Base-by-base conservation (phyloP, 2,329 filamentous ascomycete genomes). In the Trichoderma sp. region DNA sequence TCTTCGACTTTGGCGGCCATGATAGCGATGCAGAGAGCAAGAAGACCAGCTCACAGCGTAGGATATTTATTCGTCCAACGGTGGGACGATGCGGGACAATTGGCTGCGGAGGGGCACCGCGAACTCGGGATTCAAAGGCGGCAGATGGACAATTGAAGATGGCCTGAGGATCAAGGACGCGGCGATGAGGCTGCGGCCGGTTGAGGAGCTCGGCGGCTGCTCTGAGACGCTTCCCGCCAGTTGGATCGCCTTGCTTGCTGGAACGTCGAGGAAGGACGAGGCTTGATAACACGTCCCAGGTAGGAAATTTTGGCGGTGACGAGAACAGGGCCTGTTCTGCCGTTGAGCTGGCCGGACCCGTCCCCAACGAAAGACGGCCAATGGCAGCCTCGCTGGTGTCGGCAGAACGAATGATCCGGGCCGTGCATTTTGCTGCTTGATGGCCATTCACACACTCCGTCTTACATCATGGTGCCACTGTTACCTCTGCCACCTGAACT, bases 1-100 rank as follows among this genome's bases (percentile, higher is more conserved):
- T 72, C 70, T 39, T 75, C 73, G 61, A 68, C 45, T 29, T 70
- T 72, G 64, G 75, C 70, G 68, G 76, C 68, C 73, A 75, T 77
- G 67, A 66, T 70, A 27, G 39, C 35, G 52, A 45, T 57, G 27
- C 29, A 27, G 13, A 37, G 59, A 8, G 25, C 19, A 32, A 45
- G 19, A 57, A 45, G 37, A 25, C 17, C 22, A 53, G 45, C 25
- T 63, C 45, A 50, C 59, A n/a, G 34, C 37, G 27, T 45, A 27
- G 4, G 50, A 32, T 32, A 48, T 65, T 65, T 65, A 56, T 32
- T 32, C 50, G 32, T 32, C 10, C 52, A 10, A 34, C 35, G 61
- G 61, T 57, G 61, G 61, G 61, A 65, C 61, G 42, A 65, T 57
- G 61, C 61, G 37, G 61, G 61, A 65, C 61, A 65, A 56, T 35